Percentiles rank a stretch among this genome's conserved stretches.
These are phyloP conservation scores for Trichoderma endophyticum DNA, from an alignment of 2,329 filamentous ascomycete species.

Conservation along the genomic window DNA sequence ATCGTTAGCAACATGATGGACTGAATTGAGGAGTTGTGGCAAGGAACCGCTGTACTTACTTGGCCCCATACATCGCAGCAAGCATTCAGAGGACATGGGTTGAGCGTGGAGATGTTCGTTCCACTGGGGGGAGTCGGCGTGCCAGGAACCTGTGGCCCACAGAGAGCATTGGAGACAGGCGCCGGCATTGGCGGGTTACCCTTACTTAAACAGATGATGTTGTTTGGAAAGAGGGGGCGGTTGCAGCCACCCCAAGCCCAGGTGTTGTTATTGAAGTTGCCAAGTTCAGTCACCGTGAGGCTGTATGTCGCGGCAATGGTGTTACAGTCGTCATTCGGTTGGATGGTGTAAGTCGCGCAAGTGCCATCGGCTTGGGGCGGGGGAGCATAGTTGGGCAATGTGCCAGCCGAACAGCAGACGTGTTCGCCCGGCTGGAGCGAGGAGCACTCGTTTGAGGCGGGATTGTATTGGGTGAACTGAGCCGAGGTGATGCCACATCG, in stretches of 20 bases:
- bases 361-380: slow-evolving; percentile 35
- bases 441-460: slow-evolving; percentile 29
- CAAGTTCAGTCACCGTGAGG: slow-evolving; percentile 22
- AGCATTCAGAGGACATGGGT: slow-evolving; percentile 31
- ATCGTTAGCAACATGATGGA: background rate
- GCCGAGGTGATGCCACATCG: background rate
- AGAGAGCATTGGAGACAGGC: slow-evolving; percentile 22
- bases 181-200: slow-evolving; percentile 26
- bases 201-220: slow-evolving; percentile 24
- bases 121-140: slow-evolving; percentile 19
- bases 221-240: slow-evolving; percentile 11
- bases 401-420: slow-evolving; percentile 38
- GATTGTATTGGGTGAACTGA: slow-evolving; percentile 36
- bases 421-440: slow-evolving; percentile 32
- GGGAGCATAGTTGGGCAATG: slow-evolving; percentile 26
- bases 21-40: background rate
- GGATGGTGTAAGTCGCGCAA: slow-evolving; percentile 34
- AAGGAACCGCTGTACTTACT: background rate
- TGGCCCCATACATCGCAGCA: slow-evolving; percentile 36
- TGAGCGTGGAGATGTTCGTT: slow-evolving; percentile 24
- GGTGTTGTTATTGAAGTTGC: slow-evolving; percentile 28
- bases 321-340: slow-evolving; percentile 33
- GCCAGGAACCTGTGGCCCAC: slow-evolving; percentile 25
- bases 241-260: slow-evolving; percentile 28
- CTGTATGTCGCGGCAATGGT: slow-evolving; percentile 27